Conservation (phyloP, 1,284 basidiomycete genomes). For the Boletus subluridellus region DNA sequence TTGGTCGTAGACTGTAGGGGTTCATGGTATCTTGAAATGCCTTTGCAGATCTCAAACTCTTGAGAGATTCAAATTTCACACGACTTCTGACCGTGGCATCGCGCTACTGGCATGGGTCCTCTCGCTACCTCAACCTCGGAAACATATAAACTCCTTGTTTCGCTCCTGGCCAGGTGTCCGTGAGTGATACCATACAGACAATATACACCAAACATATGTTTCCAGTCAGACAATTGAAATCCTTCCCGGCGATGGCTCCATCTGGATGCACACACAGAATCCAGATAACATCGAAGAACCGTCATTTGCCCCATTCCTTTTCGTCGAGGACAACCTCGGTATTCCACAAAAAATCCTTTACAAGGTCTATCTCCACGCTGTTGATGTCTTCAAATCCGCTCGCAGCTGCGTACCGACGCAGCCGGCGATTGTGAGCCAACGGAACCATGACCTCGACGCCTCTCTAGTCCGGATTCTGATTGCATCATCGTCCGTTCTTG, state of each 20-base stretch:
- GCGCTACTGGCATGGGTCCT: background rate
- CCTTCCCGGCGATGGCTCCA: constrained; percentile 25
- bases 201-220: background rate
- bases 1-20: background rate
- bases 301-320: constrained; percentile 46
- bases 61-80: background rate
- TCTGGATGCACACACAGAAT: constrained; percentile 13
- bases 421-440: background rate
- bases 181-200: constrained; percentile 14
- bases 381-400: constrained; percentile 35
- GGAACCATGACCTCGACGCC: background rate
- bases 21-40: background rate
- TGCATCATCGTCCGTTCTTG: constrained; percentile 44
- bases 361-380: constrained; percentile 47
- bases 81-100: background rate
- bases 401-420: constrained; percentile 4
- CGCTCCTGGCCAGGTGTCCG: constrained; percentile 24
- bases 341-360: constrained; percentile 57
- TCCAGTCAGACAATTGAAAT: constrained; percentile 28
- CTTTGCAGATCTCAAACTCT: background rate
- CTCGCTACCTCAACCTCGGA: background rate
- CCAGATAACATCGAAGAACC: constrained; percentile 1
- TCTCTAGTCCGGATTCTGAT: constrained; percentile 16
- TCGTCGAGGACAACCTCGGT: constrained; percentile 58
- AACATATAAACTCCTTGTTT: constrained; percentile 25